These are phyloP conservation scores for Pleurotus ostreatus DNA, from an alignment of 768 basidiomycete genomes.

Conservation along the genomic window DNA sequence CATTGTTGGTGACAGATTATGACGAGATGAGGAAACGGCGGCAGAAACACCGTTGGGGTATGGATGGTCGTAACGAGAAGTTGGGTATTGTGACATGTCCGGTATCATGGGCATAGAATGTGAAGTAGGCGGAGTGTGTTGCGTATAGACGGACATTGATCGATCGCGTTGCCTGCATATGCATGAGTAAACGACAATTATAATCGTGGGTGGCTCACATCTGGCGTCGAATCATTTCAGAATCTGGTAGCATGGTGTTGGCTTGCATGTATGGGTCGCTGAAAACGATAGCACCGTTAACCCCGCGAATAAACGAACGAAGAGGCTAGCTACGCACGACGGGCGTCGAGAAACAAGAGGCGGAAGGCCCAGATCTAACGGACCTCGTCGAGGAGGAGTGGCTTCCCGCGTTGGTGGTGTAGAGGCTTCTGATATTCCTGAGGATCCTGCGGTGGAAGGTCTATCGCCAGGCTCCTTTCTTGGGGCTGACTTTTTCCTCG, in stretches of 20 bases:
- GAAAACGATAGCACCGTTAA: conserved; percentile 14
- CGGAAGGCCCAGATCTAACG: conserved; percentile 36
- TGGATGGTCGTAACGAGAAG: conserved; percentile 48
- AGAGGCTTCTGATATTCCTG: conserved; percentile 66
- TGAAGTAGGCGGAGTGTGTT: conserved; percentile 34
- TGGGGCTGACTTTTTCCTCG: conserved; percentile 59
- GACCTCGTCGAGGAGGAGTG: conserved; percentile 55
- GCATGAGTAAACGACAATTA: background rate
- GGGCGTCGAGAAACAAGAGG: conserved; percentile 37
- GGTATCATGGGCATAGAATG: conserved; percentile 55
- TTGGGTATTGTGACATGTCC: conserved; percentile 49
- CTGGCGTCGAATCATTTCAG: conserved; percentile 40
- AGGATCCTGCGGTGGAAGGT: conserved; percentile 75
- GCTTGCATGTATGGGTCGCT: conserved; percentile 44
- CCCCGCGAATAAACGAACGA: conserved; percentile 8
- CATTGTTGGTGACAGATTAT: conserved; percentile 36
- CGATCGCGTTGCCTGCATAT: conserved; percentile 1
- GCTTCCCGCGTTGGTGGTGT: conserved; percentile 68
- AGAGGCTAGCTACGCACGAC: conserved; percentile 24
- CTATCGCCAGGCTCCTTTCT: conserved; percentile 62
- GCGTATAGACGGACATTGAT: conserved; percentile 28
- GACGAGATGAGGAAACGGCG: conserved; percentile 34
- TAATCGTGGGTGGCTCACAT: conserved; percentile 31
- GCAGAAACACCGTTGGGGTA: conserved; percentile 36
- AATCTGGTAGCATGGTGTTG: conserved; percentile 40